Percentiles rank a stretch among this genome's conserved stretches.
Conservation (phyloP, 1,139 yeast genomes). For the Pichia sp. region DNA sequence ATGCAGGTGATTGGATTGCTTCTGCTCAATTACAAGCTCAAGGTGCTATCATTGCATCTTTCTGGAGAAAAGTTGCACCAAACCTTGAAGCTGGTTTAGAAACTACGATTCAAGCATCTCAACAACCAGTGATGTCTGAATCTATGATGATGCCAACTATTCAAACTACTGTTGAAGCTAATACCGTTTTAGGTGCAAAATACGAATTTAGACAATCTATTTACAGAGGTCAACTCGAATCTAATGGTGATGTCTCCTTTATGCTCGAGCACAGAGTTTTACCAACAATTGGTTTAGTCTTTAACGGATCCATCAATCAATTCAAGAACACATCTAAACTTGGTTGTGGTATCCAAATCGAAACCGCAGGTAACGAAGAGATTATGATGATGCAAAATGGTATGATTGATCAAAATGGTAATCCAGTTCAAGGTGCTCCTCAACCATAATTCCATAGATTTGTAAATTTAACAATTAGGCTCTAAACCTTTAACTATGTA, state of each 20-base stretch:
- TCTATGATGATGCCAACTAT: conserved; percentile 60
- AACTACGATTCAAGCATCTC: conserved; percentile 74
- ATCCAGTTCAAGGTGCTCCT: conserved; percentile 74
- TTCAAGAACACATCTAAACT: conserved; percentile 72
- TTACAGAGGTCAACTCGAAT: conserved; percentile 91
- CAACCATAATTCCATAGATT: conserved; percentile 12
- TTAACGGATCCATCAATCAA: conserved; percentile 94
- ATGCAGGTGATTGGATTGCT: conserved; percentile 83
- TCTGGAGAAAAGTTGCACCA: conserved; percentile 89
- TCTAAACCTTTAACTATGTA: conserved; percentile 5
- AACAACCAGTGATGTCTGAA: conserved; percentile 74
- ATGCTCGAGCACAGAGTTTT: conserved; percentile 89
- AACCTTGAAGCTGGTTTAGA: conserved; percentile 97
- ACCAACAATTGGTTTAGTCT: conserved; percentile 83
- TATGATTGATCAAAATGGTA: conserved; percentile 68
- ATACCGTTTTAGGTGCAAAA: conserved; percentile 92
- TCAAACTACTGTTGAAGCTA: conserved; percentile 82
- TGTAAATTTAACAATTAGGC: background rate
- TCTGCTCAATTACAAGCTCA: conserved; percentile 92
- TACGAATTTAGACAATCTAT: conserved; percentile 96
- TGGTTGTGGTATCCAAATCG: conserved; percentile 93
- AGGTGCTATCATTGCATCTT: conserved; percentile 82
- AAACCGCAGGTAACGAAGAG: conserved; percentile 90
- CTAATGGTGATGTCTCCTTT: conserved; percentile 84
- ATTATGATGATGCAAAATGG: conserved; percentile 72